Conservation (phyloP, 208 protist species). For the Wallacemonas sp. region DNA sequence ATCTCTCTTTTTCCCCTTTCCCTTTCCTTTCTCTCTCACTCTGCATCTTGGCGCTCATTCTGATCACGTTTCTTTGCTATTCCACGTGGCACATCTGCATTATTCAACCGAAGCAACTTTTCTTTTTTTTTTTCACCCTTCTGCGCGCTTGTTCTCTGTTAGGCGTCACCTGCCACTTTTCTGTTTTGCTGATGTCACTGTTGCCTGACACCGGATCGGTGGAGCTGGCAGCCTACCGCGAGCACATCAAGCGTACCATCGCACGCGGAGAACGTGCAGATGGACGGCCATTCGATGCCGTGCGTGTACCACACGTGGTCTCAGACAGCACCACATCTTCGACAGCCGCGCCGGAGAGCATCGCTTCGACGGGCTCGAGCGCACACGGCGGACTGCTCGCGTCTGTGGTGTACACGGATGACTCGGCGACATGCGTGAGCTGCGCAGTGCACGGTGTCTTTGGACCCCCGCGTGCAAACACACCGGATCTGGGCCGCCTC, state of each 20-base stretch:
- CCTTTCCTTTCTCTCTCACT: not conserved
- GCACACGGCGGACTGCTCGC: slow-evolving; percentile 34
- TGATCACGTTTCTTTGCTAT: too few species aligned
- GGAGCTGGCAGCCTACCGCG: slow-evolving; percentile 65
- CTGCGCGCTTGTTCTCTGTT: not conserved
- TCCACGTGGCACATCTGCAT: too few species aligned
- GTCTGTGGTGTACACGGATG: slow-evolving; percentile 77
- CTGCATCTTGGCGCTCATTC: not conserved
- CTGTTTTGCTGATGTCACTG: slow-evolving; percentile 75
- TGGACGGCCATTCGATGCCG: slow-evolving; percentile 37
- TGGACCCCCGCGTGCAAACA: slow-evolving; percentile 55
- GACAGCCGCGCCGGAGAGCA: not conserved
- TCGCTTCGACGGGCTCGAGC: not conserved
- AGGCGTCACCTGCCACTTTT: too few species aligned
- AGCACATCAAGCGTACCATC: slow-evolving; percentile 48
- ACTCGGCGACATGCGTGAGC: slow-evolving; percentile 55
- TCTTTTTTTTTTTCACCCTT: too few species aligned
- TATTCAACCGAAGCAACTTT: too few species aligned
- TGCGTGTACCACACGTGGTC: slow-evolving; percentile 54
- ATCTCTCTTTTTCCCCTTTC: slow-evolving; percentile 1
- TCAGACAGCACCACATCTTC: slow-evolving; percentile 27
- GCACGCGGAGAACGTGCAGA: slow-evolving; percentile 48
- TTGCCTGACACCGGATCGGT: slow-evolving; percentile 76
- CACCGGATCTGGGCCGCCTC: slow-evolving; percentile 63
- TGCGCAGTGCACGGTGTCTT: slow-evolving; percentile 72